Conservation (phyloP, 1,284 basidiomycete genomes). For the Papiliotrema fonsecae region DNA sequence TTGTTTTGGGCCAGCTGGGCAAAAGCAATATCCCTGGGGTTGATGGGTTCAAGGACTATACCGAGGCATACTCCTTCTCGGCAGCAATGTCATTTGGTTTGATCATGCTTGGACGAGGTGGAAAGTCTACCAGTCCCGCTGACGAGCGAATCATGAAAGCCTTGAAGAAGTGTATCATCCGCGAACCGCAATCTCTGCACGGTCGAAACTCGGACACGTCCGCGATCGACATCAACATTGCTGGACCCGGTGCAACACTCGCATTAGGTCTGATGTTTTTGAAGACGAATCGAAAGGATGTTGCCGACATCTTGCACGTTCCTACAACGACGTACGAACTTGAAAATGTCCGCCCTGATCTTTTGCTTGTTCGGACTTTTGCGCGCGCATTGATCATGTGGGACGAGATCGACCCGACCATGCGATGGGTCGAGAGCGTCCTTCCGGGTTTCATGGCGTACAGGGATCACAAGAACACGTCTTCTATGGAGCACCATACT, state of each 20-base stretch:
- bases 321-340: constrained; percentile 74
- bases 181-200: constrained; percentile 50
- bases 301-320: constrained; percentile 76
- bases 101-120: constrained; percentile 88
- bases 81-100: constrained; percentile 88
- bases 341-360: constrained; percentile 80
- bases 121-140: constrained; percentile 53
- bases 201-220: constrained; percentile 2
- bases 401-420: constrained; percentile 66
- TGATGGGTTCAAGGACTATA: constrained; percentile 74
- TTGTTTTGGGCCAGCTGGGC: constrained; percentile 78
- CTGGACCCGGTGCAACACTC: constrained; percentile 83
- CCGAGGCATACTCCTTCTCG: constrained; percentile 87
- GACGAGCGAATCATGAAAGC: constrained; percentile 65
- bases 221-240: constrained; percentile 70
- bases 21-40: constrained; percentile 69
- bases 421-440: constrained; percentile 71
- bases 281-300: constrained; percentile 72
- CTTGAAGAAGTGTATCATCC: constrained; percentile 66
- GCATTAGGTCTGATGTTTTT: constrained; percentile 91
- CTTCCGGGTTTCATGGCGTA: constrained; percentile 67
- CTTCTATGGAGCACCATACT: constrained; percentile 62
- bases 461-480: constrained; percentile 50
- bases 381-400: constrained; percentile 81
- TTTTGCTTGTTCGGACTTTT: constrained; percentile 75